Conservation (phyloP, 257 asterid species). For the Euphrasia confusa region DNA sequence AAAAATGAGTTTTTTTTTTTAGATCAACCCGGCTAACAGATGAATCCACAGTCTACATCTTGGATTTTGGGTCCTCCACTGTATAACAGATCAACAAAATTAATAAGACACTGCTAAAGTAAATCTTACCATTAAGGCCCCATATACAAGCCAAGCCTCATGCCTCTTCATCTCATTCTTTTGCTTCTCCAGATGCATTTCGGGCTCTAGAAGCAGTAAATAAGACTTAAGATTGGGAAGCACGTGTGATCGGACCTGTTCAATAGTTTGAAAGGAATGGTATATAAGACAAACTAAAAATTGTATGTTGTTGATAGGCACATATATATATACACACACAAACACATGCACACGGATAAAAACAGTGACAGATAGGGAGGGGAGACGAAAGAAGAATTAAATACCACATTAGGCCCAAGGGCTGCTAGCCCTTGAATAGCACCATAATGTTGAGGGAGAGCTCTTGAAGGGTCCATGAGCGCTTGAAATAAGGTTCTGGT, state of each 20-base stretch:
- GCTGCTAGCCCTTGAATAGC: constrained; percentile 94
- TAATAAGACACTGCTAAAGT: constrained; percentile 6
- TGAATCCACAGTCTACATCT: background rate
- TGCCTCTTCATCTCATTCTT: constrained; percentile 88
- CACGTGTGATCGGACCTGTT: constrained; percentile 68
- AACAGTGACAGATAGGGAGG: background rate
- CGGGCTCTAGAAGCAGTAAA: constrained; percentile 83
- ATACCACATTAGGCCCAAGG: constrained; percentile 94
- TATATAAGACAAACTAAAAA: background rate
- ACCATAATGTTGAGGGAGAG: constrained; percentile 95
- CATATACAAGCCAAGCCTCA: constrained; percentile 97
- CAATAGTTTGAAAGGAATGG: constrained; percentile 20
- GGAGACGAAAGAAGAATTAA: constrained; percentile 20
- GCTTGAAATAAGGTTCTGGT: constrained; percentile 80
- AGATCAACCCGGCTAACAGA: background rate
- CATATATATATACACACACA: too few relatives aligned
- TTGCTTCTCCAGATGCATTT: constrained; percentile 88
- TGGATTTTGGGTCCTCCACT: background rate
- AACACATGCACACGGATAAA: background rate
- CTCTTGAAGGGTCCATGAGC: constrained; percentile 80
- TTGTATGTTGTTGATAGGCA: background rate
- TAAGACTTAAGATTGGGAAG: constrained; percentile 86
- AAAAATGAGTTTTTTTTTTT: background rate
- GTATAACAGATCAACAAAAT: constrained; percentile 4
- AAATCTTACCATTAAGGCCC: constrained; percentile 71